A percentile compares a stretch with the other conserved stretches of the same genome.
phyloP scores from a whole-genome alignment of 129 eudicot genomes.

The Arctium lappa region DNA sequence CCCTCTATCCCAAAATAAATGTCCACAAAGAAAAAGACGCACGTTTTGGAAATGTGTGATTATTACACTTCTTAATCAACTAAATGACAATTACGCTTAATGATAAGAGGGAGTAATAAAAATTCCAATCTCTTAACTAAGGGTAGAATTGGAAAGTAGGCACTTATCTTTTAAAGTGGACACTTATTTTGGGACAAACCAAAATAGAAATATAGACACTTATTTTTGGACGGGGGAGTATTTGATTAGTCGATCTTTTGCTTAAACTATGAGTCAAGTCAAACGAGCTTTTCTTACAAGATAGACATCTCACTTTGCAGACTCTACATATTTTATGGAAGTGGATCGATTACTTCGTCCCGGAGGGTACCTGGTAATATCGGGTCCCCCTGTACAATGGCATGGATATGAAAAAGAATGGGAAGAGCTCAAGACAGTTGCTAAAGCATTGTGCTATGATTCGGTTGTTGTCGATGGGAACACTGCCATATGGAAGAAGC shows the following conservation, averaged over 20 bases:
- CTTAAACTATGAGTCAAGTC: neutral
- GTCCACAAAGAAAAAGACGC: too few relatives aligned
- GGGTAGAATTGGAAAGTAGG: too few relatives aligned
- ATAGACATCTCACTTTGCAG: slow-evolving; percentile 34
- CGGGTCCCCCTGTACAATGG: slow-evolving; percentile 99
- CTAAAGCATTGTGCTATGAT: slow-evolving; percentile 84
- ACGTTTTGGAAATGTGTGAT: too few relatives aligned
- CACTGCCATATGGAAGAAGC: slow-evolving; percentile 91
- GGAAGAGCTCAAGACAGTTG: slow-evolving; percentile 88
- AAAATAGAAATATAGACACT: neutral
- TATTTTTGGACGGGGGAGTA: neutral
- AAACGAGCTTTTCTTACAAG: neutral
- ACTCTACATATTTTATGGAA: slow-evolving; percentile 79
- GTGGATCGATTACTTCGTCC: slow-evolving; percentile 93
- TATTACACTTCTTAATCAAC: too few relatives aligned
- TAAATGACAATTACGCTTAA: too few relatives aligned
- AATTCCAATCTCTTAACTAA: too few relatives aligned
- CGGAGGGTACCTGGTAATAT: slow-evolving; percentile 87
- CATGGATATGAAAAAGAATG: slow-evolving; percentile 84
- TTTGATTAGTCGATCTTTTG: too few relatives aligned
- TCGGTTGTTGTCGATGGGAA: slow-evolving; percentile 88
- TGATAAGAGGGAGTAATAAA: too few relatives aligned
- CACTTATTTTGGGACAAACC: too few relatives aligned
- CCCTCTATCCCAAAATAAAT: neutral
- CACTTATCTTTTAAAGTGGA: too few relatives aligned